Percentiles rank a stretch among this genome's conserved stretches.
phyloP scores from a whole-genome alignment of 768 basidiomycete genomes.

The Lepiota brunneoincarnata region DNA sequence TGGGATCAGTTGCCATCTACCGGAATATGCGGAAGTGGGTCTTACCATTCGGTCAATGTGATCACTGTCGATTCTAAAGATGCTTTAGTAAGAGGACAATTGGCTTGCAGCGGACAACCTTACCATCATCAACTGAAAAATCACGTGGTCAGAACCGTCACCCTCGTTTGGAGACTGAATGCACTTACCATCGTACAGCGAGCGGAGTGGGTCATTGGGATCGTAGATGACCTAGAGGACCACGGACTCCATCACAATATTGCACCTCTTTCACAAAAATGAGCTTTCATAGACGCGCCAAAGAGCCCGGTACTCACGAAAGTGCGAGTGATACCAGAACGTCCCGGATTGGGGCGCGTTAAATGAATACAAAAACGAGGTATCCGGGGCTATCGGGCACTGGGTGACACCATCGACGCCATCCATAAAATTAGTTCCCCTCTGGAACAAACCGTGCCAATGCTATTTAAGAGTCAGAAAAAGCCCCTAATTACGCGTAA shows the following conservation, averaged over 20 bases:
- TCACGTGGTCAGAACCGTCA: not conserved
- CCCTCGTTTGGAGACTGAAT: constrained; percentile 12
- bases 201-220: constrained; percentile 28
- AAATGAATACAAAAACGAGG: constrained; percentile 44
- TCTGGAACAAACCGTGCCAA: constrained; percentile 53
- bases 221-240: constrained; percentile 40
- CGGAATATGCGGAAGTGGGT: not conserved
- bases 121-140: constrained; percentile 14
- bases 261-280: constrained; percentile 29
- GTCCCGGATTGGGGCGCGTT: constrained; percentile 26
- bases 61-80: constrained; percentile 39
- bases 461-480: constrained; percentile 27
- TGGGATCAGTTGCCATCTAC: not conserved
- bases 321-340: constrained; percentile 36
- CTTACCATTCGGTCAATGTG: constrained; percentile 38
- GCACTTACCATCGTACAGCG: constrained; percentile 27
- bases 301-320: constrained; percentile 15
- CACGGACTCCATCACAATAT: constrained; percentile 46
- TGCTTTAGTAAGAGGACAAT: not conserved
- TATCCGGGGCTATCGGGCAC: constrained; percentile 41
- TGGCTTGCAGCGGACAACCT: not conserved
- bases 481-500: constrained; percentile 21
- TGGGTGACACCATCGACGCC: constrained; percentile 42
- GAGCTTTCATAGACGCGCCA: not conserved
- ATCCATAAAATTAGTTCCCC: constrained; percentile 40